Evolutionary conservation across 1,284 basidiomycete genomes (phyloP).

Genomic region (Stereum hirsutum): DNA sequence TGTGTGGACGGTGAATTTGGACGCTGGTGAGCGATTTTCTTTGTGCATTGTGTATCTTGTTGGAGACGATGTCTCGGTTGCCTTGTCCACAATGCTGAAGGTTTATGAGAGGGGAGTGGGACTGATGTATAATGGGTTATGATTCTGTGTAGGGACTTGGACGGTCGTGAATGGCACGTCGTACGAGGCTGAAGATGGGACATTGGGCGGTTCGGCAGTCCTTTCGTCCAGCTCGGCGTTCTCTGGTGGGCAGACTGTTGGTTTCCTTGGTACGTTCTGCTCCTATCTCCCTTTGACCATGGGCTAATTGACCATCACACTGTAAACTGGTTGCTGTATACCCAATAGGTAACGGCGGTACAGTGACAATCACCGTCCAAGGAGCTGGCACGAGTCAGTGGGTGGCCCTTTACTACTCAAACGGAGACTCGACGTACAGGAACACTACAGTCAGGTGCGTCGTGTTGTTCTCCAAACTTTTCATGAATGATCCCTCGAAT

Average conservation of each 20-base stretch:
- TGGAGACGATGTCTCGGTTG: too few species aligned
- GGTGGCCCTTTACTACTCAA: constrained; percentile 51
- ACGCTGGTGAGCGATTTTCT: constrained; percentile 23
- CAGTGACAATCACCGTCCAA: constrained; percentile 47
- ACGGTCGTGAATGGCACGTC: constrained; percentile 38
- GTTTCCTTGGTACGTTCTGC: constrained; percentile 27
- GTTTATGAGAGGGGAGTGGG: too few species aligned
- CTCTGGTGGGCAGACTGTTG: constrained; percentile 44
- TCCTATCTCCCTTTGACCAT: neutral
- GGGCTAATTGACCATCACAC: neutral
- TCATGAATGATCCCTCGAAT: neutral
- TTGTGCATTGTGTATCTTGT: too few species aligned
- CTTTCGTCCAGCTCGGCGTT: constrained; percentile 34
- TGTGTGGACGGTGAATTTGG: constrained; percentile 45
- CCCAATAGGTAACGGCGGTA: constrained; percentile 41
- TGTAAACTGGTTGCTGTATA: neutral
- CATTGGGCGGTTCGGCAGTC: constrained; percentile 37
- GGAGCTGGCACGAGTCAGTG: constrained; percentile 46
- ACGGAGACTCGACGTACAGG: constrained; percentile 47
- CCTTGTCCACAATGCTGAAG: too few species aligned
- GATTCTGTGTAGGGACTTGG: constrained; percentile 31
- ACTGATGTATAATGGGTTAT: too few species aligned
- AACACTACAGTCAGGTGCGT: constrained; percentile 49
- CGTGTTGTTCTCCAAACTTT: neutral
- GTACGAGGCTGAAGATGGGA: constrained; percentile 49